Percentiles rank a stretch among this genome's conserved stretches.
Evolutionary conservation across 257 asterid species (phyloP).

Genomic region (Fraxinus pennsylvanica): DNA sequence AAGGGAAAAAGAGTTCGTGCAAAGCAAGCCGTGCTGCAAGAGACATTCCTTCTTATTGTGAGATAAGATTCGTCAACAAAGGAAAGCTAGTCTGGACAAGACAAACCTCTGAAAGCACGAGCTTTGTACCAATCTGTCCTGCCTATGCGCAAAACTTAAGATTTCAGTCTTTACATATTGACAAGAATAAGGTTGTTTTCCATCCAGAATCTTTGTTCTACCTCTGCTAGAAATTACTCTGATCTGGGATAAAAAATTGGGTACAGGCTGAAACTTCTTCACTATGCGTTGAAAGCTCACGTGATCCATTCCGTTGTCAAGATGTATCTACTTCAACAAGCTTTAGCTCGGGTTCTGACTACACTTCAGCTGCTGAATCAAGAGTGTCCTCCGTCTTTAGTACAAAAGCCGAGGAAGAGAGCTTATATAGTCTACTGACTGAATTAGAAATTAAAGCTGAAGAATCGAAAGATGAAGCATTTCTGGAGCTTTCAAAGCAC

Average conservation of each 20-base stretch:
- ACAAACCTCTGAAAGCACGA: conserved; percentile 45
- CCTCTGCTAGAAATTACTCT: conserved; percentile 30
- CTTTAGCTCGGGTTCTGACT: conserved; percentile 32
- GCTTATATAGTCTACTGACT: conserved; percentile 38
- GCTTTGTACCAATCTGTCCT: conserved; percentile 28
- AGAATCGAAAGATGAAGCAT: conserved; percentile 46
- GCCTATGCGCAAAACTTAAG: conserved; percentile 32
- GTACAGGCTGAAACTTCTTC: conserved; percentile 28
- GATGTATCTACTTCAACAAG: conserved; percentile 32
- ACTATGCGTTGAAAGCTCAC: conserved; percentile 20
- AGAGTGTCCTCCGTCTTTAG: conserved; percentile 32
- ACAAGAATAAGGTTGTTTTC: conserved; percentile 32
- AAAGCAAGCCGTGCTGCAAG: conserved; percentile 67
- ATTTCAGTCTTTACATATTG: conserved; percentile 37
- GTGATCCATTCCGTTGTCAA: neutral
- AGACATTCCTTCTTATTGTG: conserved; percentile 67
- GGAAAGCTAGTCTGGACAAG: conserved; percentile 72
- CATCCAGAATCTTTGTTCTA: conserved; percentile 27
- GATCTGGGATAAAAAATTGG: conserved; percentile 28
- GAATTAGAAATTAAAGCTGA: conserved; percentile 44
- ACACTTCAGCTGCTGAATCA: conserved; percentile 35
- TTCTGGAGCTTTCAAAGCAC: conserved; percentile 39
- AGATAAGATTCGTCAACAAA: conserved; percentile 71
- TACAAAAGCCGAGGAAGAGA: conserved; percentile 40
- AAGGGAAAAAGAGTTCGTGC: conserved; percentile 61